phyloP scores from a whole-genome alignment of 352 stramenopile species.

The Phytophthora pini region DNA sequence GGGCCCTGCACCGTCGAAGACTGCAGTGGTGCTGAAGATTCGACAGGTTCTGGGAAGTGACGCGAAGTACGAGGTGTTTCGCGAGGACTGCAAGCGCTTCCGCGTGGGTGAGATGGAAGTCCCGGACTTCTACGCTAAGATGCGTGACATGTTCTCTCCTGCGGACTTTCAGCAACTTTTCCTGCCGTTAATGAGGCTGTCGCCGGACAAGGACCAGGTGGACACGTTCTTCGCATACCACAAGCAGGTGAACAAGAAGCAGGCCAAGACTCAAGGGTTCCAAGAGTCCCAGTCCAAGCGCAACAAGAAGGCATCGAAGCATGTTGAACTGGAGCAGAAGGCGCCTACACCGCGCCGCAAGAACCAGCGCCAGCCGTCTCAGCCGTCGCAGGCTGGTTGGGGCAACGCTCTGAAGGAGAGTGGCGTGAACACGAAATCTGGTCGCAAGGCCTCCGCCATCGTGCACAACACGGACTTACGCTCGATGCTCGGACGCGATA shows the following conservation, averaged over 20 bases:
- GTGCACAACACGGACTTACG: constrained; percentile 69
- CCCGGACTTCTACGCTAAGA: constrained; percentile 79
- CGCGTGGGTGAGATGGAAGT: constrained; percentile 60
- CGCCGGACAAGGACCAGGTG: constrained; percentile 69
- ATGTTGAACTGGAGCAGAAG: constrained; percentile 33
- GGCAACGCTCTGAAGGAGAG: constrained; percentile 76
- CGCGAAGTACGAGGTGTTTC: constrained; percentile 87
- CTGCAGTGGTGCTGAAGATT: constrained; percentile 79
- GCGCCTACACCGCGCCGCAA: constrained; percentile 16
- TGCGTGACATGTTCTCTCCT: constrained; percentile 64
- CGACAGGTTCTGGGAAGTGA: constrained; percentile 77
- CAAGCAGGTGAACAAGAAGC: constrained; percentile 53
- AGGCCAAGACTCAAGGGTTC: constrained; percentile 45
- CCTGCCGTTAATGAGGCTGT: constrained; percentile 78
- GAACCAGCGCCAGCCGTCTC: constrained; percentile 40
- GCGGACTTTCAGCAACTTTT: constrained; percentile 80
- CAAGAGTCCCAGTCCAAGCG: constrained; percentile 52
- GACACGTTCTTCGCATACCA: constrained; percentile 71
- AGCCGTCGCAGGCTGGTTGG: constrained; percentile 64
- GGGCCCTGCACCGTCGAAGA: constrained; percentile 61
- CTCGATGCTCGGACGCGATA: constrained; percentile 48
- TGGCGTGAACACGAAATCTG: constrained; percentile 36
- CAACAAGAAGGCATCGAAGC: constrained; percentile 47
- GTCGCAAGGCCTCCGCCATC: constrained; percentile 48
- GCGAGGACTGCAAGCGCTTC: constrained; percentile 78